These are phyloP conservation scores for Solanum bulbocastanum DNA, from an alignment of 257 asterid genomes.

Conservation along the genomic window DNA sequence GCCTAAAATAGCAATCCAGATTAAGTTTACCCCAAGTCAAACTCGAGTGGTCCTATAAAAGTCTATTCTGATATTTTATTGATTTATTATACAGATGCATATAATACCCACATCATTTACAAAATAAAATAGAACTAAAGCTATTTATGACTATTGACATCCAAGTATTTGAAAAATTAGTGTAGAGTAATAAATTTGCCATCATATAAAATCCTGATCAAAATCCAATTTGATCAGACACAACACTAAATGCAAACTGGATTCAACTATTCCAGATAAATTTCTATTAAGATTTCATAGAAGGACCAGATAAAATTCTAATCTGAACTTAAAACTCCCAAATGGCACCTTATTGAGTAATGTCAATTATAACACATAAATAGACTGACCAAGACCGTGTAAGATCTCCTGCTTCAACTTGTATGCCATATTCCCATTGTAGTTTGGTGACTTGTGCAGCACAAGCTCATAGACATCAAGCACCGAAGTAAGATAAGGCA, in stretches of 20 bases:
- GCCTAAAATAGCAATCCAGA: background rate
- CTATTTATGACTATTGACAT: background rate
- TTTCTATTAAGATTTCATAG: background rate
- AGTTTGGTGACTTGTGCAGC: constrained; percentile 50
- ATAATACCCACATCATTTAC: background rate
- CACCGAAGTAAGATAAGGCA: constrained; percentile 54
- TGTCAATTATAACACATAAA: background rate
- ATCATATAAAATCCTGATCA: background rate
- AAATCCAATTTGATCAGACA: background rate
- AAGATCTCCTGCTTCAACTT: constrained; percentile 97
- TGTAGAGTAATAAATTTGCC: background rate
- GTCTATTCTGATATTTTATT: background rate
- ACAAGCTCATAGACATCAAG: constrained; percentile 82
- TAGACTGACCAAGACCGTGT: constrained; percentile 71
- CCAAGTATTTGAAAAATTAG: background rate
- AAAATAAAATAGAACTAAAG: background rate
- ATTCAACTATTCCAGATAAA: background rate
- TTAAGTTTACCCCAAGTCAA: background rate
- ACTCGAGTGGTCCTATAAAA: background rate
- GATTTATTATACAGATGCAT: background rate
- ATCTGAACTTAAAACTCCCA: background rate
- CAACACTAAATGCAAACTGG: background rate
- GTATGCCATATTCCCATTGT: constrained; percentile 42
- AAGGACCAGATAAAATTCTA: background rate
- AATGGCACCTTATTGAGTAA: background rate